A percentile compares a stretch with the other conserved stretches of the same genome.
Evolutionary conservation across 352 stramenopile genomes (phyloP).

Genomic region (Pythium phragmiticola): DNA sequence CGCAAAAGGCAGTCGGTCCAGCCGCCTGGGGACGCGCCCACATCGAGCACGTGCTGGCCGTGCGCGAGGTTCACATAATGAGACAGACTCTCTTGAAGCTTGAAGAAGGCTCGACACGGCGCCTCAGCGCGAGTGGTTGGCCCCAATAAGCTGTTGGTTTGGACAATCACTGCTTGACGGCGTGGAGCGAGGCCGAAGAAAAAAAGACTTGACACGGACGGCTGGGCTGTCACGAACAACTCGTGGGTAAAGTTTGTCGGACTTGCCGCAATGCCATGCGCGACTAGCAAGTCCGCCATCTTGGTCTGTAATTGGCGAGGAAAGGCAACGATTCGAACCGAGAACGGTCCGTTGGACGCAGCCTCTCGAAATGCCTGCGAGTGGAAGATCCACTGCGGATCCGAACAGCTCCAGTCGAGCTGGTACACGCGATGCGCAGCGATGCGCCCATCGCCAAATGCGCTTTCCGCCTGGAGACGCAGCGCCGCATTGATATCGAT

Average conservation of each 20-base stretch:
- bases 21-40: conserved; percentile 51
- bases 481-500: conserved; percentile 15
- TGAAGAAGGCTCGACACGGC: conserved; percentile 55
- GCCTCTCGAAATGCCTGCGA: conserved; percentile 8
- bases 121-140: conserved; percentile 27
- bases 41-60: conserved; percentile 40
- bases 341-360: conserved; percentile 23
- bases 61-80: conserved; percentile 25
- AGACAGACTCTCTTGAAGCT: conserved; percentile 47
- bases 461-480: conserved; percentile 1
- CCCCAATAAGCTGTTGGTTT: background rate
- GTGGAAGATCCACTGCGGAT: conserved; percentile 43
- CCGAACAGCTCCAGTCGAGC: conserved; percentile 40
- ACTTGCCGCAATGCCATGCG: conserved; percentile 34
- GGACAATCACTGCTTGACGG: background rate
- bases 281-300: conserved; percentile 33
- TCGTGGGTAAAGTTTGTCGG: conserved; percentile 49
- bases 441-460: conserved; percentile 37
- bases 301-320: conserved; percentile 37
- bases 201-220: conserved; percentile 29
- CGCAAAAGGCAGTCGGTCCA: conserved; percentile 54
- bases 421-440: conserved; percentile 50
- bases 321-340: conserved; percentile 27
- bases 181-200: conserved; percentile 36
- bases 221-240: conserved; percentile 39